Conservation (phyloP, 768 basidiomycete species). For the Mycena vitilis region DNA sequence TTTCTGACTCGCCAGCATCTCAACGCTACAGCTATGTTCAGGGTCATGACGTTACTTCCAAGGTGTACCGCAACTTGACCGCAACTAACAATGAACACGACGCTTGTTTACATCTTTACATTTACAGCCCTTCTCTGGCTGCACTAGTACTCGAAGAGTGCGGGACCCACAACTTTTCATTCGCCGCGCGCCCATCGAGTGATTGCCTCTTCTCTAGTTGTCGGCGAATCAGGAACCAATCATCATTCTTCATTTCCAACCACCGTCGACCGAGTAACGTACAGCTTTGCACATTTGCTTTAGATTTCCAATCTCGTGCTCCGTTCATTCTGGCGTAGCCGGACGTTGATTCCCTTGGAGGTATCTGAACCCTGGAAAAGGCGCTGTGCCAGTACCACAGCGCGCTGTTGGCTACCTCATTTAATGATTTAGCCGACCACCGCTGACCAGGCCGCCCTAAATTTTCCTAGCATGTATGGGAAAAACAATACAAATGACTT, state of each 20-base stretch:
- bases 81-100: too few species aligned
- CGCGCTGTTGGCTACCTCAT: background rate
- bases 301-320: background rate
- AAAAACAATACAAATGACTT: background rate
- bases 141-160: background rate
- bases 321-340: background rate
- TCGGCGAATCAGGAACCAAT: background rate
- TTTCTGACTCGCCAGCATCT: constrained; percentile 4
- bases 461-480: background rate
- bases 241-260: constrained; percentile 16
- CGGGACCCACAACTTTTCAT: background rate
- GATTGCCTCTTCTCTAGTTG: constrained; percentile 5
- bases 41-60: too few species aligned
- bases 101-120: background rate
- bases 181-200: background rate
- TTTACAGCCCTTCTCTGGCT: constrained; percentile 3
- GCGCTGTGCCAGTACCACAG: constrained; percentile 13
- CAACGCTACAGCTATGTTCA: too few species aligned
- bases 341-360: constrained; percentile 13
- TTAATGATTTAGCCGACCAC: background rate
- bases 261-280: constrained; percentile 4
- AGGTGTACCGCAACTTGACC: too few species aligned
- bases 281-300: background rate
- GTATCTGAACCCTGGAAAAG: constrained; percentile 4
- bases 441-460: background rate